These are phyloP conservation scores for Persicaria maculosa DNA, from an alignment of 148 eudicot genomes.

Conservation along the genomic window DNA sequence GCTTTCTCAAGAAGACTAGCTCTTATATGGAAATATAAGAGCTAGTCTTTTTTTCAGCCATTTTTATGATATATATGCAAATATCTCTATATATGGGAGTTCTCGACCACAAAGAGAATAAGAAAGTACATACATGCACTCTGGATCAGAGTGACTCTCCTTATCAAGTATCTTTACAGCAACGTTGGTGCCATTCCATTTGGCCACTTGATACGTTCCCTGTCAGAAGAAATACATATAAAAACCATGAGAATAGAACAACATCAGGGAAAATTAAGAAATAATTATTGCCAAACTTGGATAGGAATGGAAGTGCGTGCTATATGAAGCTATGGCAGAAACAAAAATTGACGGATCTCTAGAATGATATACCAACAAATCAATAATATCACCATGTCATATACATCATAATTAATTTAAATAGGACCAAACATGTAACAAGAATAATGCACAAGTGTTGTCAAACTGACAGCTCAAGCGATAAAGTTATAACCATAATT, in stretches of 20 bases:
- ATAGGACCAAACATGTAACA: not conserved
- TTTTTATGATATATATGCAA: too few relatives aligned
- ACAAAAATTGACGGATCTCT: not conserved
- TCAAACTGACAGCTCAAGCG: not conserved
- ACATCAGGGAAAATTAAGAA: not conserved
- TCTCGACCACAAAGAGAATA: not conserved
- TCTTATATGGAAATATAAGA: not conserved
- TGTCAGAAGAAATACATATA: slow-evolving; percentile 25
- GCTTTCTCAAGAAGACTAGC: not conserved
- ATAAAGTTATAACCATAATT: not conserved
- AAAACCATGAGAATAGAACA: not conserved
- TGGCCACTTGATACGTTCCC: slow-evolving; percentile 94
- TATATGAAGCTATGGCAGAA: not conserved
- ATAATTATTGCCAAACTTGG: too few relatives aligned
- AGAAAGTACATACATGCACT: slow-evolving; percentile 54
- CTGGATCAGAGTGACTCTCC: slow-evolving; percentile 86
- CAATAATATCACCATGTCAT: not conserved
- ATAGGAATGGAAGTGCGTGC: not conserved
- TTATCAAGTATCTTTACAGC: slow-evolving; percentile 96
- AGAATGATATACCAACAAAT: not conserved
- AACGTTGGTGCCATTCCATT: slow-evolving; percentile 99
- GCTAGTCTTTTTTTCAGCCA: too few relatives aligned
- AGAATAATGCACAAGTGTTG: too few relatives aligned
- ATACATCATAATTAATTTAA: not conserved
- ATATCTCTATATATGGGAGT: not conserved